Percentiles rank a stretch among this genome's conserved stretches.
phyloP scores from a whole-genome alignment of 169 alveolate species.

The Plasmodium sp. region DNA sequence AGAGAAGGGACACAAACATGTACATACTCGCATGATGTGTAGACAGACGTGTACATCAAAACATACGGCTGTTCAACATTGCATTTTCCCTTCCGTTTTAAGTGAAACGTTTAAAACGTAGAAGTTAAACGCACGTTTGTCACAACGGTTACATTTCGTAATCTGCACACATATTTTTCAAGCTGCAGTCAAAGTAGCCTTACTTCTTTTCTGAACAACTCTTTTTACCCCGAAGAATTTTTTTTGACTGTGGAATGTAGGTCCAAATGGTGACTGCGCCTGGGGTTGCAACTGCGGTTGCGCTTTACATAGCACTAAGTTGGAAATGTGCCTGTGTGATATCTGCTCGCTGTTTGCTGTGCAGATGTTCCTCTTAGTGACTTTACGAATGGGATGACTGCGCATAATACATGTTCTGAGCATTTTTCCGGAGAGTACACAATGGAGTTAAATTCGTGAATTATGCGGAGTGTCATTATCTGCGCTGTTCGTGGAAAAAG shows the following conservation, averaged over 20 bases:
- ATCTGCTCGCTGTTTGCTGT: not conserved
- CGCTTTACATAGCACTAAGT: slow-evolving; percentile 15
- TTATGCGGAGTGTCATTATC: slow-evolving; percentile 15
- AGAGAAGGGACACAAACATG: not conserved
- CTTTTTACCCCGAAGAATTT: slow-evolving; percentile 68
- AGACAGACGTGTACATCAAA: not conserved
- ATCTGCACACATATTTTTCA: not conserved
- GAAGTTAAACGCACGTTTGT: not conserved
- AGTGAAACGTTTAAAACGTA: not conserved
- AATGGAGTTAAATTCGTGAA: not conserved
- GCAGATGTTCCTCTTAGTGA: slow-evolving; percentile 17
- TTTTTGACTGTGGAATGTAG: slow-evolving; percentile 27
- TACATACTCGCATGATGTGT: not conserved
- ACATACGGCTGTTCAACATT: not conserved
- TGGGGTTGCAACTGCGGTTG: not conserved
- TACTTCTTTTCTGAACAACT: slow-evolving; percentile 73
- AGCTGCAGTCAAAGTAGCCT: not conserved
- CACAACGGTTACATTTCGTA: not conserved
- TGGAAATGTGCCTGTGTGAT: slow-evolving; percentile 8
- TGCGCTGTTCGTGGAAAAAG: not conserved
- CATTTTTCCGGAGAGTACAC: slow-evolving; percentile 27
- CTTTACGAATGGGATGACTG: slow-evolving; percentile 6
- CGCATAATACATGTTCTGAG: slow-evolving; percentile 13
- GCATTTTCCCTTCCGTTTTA: not conserved
- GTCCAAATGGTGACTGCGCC: not conserved